A percentile compares a stretch with the other conserved stretches of the same genome.
Evolutionary conservation across 1,139 yeast genomes (phyloP).

Genomic region (Kodamaea suecica): DNA sequence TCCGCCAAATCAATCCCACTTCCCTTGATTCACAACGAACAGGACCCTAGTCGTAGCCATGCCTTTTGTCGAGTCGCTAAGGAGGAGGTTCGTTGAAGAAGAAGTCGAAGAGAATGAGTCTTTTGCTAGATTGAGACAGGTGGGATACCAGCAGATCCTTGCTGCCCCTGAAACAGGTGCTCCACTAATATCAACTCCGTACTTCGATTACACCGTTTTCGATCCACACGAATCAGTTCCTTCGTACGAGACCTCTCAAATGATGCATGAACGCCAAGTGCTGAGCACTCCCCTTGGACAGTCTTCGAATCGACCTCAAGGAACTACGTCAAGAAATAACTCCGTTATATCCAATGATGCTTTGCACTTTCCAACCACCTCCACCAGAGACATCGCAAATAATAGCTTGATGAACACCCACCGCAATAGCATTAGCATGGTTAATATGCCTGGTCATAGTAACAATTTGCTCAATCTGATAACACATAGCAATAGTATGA

Average conservation of each 20-base stretch:
- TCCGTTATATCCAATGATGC: constrained; percentile 7
- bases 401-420: constrained; percentile 3
- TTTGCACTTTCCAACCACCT: background rate
- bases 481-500: constrained; percentile 1
- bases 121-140: background rate
- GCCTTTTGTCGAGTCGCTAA: constrained; percentile 24
- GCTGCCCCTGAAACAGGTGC: background rate
- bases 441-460: background rate
- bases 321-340: too few species aligned
- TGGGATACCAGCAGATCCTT: background rate
- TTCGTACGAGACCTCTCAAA: constrained; percentile 45
- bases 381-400: constrained; percentile 7
- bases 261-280: constrained; percentile 23
- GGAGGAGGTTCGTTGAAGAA: constrained; percentile 22
- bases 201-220: constrained; percentile 9
- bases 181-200: constrained; percentile 18
- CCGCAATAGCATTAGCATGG: background rate
- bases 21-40: background rate
- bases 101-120: background rate
- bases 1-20: background rate
- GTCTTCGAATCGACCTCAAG: too few species aligned
- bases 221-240: constrained; percentile 44
- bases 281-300: too few species aligned
- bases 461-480: background rate
- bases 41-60: too few species aligned